Evolutionary conservation across 768 basidiomycete genomes (phyloP).

Genomic region (Russula sp.): DNA sequence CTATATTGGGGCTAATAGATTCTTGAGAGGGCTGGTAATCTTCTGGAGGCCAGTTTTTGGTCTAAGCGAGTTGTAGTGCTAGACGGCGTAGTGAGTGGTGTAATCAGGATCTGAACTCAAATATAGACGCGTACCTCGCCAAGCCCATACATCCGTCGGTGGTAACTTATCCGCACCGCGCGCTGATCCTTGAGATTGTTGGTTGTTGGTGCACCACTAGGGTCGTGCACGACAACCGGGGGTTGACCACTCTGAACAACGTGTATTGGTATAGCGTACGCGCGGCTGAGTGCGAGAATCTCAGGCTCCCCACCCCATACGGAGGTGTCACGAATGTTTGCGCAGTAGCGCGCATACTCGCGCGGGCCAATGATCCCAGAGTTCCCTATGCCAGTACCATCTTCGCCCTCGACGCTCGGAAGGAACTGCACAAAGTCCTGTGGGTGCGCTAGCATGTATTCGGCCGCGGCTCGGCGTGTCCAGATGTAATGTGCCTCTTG

Average conservation of each 20-base stretch:
- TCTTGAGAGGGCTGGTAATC: slow-evolving; percentile 27
- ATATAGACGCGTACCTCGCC: slow-evolving; percentile 69
- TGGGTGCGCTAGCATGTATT: slow-evolving; percentile 76
- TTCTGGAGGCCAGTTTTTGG: slow-evolving; percentile 43
- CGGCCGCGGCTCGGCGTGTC: slow-evolving; percentile 67
- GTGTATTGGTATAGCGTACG: slow-evolving; percentile 82
- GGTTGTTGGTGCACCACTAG: slow-evolving; percentile 40
- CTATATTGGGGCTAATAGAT: slow-evolving; percentile 20
- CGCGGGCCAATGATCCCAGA: slow-evolving; percentile 67
- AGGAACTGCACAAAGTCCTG: slow-evolving; percentile 95
- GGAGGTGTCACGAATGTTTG: slow-evolving; percentile 73
- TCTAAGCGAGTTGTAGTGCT: slow-evolving; percentile 89
- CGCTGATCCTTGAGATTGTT: slow-evolving; percentile 39
- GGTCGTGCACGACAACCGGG: slow-evolving; percentile 78
- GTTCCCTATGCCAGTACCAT: slow-evolving; percentile 58
- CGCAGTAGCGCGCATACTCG: slow-evolving; percentile 74
- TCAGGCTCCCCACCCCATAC: slow-evolving; percentile 98
- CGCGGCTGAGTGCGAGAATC: slow-evolving; percentile 82
- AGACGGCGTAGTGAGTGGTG: slow-evolving; percentile 10
- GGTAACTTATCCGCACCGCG: slow-evolving; percentile 80
- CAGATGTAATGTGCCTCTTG: slow-evolving; percentile 56
- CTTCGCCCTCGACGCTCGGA: slow-evolving; percentile 69
- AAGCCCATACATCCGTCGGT: slow-evolving; percentile 89
- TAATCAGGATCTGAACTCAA: background rate
- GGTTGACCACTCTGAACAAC: slow-evolving; percentile 84